These are phyloP conservation scores for Aegilops sharonensis DNA, from an alignment of 176 grass and related monocot genomes.

Conservation along the genomic window DNA sequence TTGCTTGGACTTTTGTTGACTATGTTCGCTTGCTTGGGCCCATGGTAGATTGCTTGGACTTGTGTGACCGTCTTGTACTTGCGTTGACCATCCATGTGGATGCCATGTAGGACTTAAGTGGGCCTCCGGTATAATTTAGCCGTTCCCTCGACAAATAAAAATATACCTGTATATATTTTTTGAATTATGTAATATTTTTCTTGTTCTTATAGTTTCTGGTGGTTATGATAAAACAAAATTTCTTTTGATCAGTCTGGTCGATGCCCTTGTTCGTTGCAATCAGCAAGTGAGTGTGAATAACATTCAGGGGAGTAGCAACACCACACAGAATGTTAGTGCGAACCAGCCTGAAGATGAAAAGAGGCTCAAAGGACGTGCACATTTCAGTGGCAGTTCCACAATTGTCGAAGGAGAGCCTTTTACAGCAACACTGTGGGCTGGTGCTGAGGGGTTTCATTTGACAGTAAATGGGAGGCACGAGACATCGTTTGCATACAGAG, in stretches of 20 bases:
- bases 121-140: neutral
- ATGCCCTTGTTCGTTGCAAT: conserved; percentile 78
- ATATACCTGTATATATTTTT: neutral
- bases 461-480: conserved; percentile 87
- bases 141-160: neutral
- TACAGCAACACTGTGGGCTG: conserved; percentile 69
- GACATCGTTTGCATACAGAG: conserved; percentile 76
- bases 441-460: conserved; percentile 78
- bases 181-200: conserved; percentile 9
- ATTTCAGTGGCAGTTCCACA: conserved; percentile 47
- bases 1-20: no score
- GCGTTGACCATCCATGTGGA: neutral
- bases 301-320: conserved; percentile 34
- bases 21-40: no score
- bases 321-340: conserved; percentile 42
- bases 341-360: conserved; percentile 39
- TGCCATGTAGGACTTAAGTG: neutral
- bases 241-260: conserved; percentile 57
- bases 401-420: conserved; percentile 83
- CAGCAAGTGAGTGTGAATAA: conserved; percentile 40
- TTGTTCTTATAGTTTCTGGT: conserved; percentile 11
- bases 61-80: neutral
- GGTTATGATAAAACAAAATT: conserved; percentile 21
- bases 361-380: conserved; percentile 28
- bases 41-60: neutral